Evolutionary conservation across 805 yeast genomes (phyloP).

Genomic region (Myxozyma geophila): DNA sequence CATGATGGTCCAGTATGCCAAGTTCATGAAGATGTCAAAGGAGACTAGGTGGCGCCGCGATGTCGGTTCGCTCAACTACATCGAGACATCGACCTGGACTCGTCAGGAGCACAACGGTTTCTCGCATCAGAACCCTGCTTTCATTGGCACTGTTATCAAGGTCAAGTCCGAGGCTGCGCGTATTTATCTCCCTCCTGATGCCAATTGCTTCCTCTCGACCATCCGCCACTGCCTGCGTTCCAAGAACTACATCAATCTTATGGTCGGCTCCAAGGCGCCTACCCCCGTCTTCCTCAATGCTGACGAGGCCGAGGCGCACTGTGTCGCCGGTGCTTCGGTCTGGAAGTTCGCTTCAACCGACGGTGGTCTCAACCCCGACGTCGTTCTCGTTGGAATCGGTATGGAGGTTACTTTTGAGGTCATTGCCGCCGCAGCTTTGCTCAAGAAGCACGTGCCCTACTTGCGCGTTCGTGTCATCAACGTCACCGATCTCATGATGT

Average conservation of each 20-base stretch:
- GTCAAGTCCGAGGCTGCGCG: constrained; percentile 36
- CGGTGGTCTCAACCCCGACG: constrained; percentile 36
- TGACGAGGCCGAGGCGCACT: constrained; percentile 38
- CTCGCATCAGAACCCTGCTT: constrained; percentile 38
- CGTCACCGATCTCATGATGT: constrained; percentile 37
- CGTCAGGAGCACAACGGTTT: constrained; percentile 40
- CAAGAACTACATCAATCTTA: constrained; percentile 34
- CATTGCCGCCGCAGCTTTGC: constrained; percentile 35
- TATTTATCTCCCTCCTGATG: constrained; percentile 38
- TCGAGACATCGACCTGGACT: constrained; percentile 37
- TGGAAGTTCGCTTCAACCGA: constrained; percentile 38
- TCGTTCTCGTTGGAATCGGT: constrained; percentile 37
- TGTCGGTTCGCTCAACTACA: constrained; percentile 35
- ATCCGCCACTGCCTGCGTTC: constrained; percentile 32
- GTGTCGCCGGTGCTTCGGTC: constrained; percentile 38
- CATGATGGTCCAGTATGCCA: constrained; percentile 38
- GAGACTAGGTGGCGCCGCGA: constrained; percentile 36
- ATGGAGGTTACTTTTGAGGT: constrained; percentile 38
- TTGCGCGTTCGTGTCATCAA: constrained; percentile 37
- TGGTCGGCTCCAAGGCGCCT: constrained; percentile 37
- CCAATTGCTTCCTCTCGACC: constrained; percentile 36
- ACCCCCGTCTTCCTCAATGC: constrained; percentile 31
- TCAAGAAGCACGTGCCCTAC: constrained; percentile 30
- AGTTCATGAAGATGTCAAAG: constrained; percentile 36
- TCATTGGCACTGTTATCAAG: constrained; percentile 36